Base-by-base conservation (phyloP, 805 yeast species). In the Kodamaea laetipori region DNA sequence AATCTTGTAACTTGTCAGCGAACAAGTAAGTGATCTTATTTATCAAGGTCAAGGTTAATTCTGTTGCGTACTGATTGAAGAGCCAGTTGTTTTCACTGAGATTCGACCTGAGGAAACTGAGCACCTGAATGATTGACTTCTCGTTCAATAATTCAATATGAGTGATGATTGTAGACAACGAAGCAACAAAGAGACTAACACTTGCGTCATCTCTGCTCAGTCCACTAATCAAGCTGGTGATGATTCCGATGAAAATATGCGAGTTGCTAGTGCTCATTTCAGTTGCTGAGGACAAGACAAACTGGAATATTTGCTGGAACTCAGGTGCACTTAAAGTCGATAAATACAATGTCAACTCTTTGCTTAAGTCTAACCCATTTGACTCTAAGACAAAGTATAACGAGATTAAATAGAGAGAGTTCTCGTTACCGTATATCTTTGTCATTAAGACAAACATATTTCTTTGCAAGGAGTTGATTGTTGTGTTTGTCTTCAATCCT, bases 31-130 rank as follows among this genome's bases (percentile, higher is more conserved):
- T 49, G 4, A 63, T 42, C 30, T 60, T 55, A 2, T 71, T 55
- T 3, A 73, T 50, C 12, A 75, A 48, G 3, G 74, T 64, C 9
- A 86, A 51, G 0, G 78, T 57, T 25, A 74, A 54, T 58, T 88
- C 96, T 13, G 82, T 63, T 0, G 79, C 59, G 55, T 83, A 84
- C 58, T 88, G 96, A 3, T 78, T 67, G 38, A 87, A 71, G 1
- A 77, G 50, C 84, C 86, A 80, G 0, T 76, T 52, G 42, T 76
- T 73, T 5, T 77, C 77, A 7, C 76, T 61, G 12, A 84, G 59
- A 6, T 77, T 46, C 0, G 53, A 41, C 46, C 71, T 78, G 18
- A 84, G 25, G 2, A 55, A 40, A 2, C 16, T 18, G 30, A 63
- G 39, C 12, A 63, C 23, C 15, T 25, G 17, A 6, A 8, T 19